Base-by-base conservation (phyloP, 345 rosid genomes). In the Kernera saxatilis region DNA sequence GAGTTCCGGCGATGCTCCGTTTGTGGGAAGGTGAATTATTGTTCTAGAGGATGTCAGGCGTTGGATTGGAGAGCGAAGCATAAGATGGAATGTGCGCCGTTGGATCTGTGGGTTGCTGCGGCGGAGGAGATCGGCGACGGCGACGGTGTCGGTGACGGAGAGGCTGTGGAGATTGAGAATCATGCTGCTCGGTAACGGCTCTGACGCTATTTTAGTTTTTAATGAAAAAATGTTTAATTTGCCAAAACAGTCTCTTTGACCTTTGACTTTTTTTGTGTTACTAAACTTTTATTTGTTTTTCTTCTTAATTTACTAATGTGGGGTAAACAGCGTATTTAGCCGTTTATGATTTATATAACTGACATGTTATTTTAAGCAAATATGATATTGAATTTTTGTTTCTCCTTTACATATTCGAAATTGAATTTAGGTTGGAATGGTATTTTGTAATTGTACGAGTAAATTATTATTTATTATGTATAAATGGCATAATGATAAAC, bases 11-110 rank as follows among this genome's bases (percentile, higher is more conserved):
- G 96, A 55, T 93, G 98, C 60, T 90, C 97, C 0, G 96, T 83
- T 10, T 93, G 98, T 66, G 89, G 97, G 35, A 77, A 66, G 3
- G 98, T 90, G 18, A 88, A 88, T 68, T 93, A 93, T 43, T 93
- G 98, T 60, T 93, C 98, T 0, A 85, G 97, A 19, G 98, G 86
- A 0, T 93, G 98, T 39, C 98, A 93, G 62, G 98, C 98, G 50
- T 81, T 84, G 7, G 98, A 93, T 72, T 93, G 98, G 98, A 88
- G 82, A 80, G 33, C 79, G 33, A 85, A 83, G 23, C 98, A 93
- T 70, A 87, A 87, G 83, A 59, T 46, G 43, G 94, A 90, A 65
- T 93, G 98, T 64, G 51, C 29, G 4, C 86, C 93, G 29, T 63
- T 81, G 29, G 85, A 83, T 75, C 60, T 80, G 53, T 84, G 85